These are phyloP conservation scores for Marasmius fiardii DNA, from an alignment of 1,284 basidiomycete species.

Conservation along the genomic window DNA sequence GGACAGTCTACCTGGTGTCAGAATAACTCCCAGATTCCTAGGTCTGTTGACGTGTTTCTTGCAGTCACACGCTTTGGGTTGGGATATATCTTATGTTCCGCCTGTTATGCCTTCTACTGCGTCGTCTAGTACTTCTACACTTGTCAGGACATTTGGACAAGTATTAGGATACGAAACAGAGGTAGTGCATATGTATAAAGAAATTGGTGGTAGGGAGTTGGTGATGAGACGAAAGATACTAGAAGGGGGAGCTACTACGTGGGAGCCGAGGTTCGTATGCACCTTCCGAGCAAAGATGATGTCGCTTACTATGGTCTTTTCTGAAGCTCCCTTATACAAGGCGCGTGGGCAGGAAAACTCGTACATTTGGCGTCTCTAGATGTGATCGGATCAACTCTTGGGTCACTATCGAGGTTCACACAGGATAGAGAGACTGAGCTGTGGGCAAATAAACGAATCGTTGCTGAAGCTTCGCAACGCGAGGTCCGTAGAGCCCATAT, in stretches of 20 bases:
- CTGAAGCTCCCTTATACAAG: conserved; percentile 49
- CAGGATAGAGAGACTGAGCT: conserved; percentile 62
- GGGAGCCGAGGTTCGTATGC: conserved; percentile 54
- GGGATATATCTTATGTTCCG: conserved; percentile 52
- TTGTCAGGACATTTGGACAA: conserved; percentile 45
- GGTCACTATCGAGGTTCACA: conserved; percentile 51
- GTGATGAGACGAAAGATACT: conserved; percentile 54
- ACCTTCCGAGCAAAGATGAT: not conserved
- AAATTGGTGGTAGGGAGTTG: conserved; percentile 62
- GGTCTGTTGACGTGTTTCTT: conserved; percentile 45
- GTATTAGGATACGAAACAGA: conserved; percentile 58
- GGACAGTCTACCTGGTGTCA: conserved; percentile 25
- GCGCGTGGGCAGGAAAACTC: conserved; percentile 54
- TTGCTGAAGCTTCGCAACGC: conserved; percentile 39
- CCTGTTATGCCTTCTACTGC: conserved; percentile 45
- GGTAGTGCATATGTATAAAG: conserved; percentile 62
- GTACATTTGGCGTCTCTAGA: conserved; percentile 59
- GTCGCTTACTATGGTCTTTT: conserved; percentile 1
- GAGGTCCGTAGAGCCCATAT: conserved; percentile 33
- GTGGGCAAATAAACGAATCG: conserved; percentile 59
- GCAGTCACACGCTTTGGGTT: conserved; percentile 50
- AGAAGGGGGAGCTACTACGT: conserved; percentile 53
- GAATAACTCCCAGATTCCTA: conserved; percentile 37
- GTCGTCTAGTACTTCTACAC: conserved; percentile 47
- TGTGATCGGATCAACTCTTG: conserved; percentile 60